Conservation (phyloP, 129 eudicot genomes). For the Pulicaria dysenterica region DNA sequence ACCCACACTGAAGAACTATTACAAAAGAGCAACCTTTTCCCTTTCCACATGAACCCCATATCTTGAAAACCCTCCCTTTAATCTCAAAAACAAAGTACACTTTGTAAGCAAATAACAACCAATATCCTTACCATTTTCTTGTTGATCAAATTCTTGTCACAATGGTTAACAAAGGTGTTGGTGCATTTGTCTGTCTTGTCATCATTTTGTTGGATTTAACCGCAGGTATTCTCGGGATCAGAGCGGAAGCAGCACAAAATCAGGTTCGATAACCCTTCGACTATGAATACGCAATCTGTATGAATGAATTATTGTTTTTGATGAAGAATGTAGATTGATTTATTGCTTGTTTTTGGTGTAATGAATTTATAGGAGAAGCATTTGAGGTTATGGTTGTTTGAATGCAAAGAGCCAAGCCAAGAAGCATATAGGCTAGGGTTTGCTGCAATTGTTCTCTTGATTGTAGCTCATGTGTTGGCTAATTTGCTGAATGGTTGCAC, state of each 20-base stretch:
- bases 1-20: slow-evolving; percentile 27
- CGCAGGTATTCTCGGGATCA: slow-evolving; percentile 80
- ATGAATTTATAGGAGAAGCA: slow-evolving; percentile 60
- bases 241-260: slow-evolving; percentile 90
- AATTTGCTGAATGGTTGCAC: slow-evolving; percentile 78
- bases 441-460: slow-evolving; percentile 62
- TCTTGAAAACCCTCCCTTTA: slow-evolving; percentile 18
- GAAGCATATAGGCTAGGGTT: slow-evolving; percentile 66
- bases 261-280: slow-evolving; percentile 46
- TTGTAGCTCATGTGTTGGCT: slow-evolving; percentile 70
- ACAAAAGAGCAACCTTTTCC: slow-evolving; percentile 30
- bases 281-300: neutral
- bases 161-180: slow-evolving; percentile 60
- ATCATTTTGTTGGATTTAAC: slow-evolving; percentile 58
- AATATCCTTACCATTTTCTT: neutral
- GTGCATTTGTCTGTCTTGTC: slow-evolving; percentile 61
- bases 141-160: slow-evolving; percentile 12
- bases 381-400: slow-evolving; percentile 83
- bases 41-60: slow-evolving; percentile 28
- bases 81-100: slow-evolving; percentile 10
- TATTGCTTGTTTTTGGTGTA: neutral
- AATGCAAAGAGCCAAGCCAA: slow-evolving; percentile 87
- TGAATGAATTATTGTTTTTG: neutral
- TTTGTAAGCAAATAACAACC: slow-evolving; percentile 14
- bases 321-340: slow-evolving; percentile 3